Base-by-base conservation (phyloP, 306 rosid species). In the Corylus americana region DNA sequence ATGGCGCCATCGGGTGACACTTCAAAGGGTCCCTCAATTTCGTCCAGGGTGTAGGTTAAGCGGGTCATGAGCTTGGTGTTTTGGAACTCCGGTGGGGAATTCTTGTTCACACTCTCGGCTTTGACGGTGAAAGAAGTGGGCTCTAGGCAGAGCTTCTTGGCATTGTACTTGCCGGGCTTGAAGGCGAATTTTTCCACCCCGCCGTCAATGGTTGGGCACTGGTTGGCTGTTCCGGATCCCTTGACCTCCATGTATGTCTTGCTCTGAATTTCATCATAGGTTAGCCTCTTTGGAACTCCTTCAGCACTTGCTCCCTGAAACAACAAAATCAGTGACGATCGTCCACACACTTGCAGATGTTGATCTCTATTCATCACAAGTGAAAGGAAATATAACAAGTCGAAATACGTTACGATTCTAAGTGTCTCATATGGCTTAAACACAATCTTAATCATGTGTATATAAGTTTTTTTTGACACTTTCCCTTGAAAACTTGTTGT, bases 1-100 rank as follows among this genome's bases (percentile, higher is more conserved):
- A 94, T 76, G 2, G 86, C 27, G 54, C 98, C 92, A 11, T 94
- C 98, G 0, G 85, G 7, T 1, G 92, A 77, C 3, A 95, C 99
- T 59, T 91, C 97, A 3, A 95, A 93, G 8, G 99, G 99, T 12
- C 98, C 99, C 57, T 95, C 99, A 0, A 95, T 93, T 85, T 95
- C 98, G 27, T 95, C 99, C 0, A 95, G 93, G 0, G 98, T 95
- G 94, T 95, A 95, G 83, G 99, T 95, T 6, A 93, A 55, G 2
- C 98, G 99, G 75, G 99, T 95, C 99, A 95, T 95, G 83, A 95
- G 99, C 88, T 91, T 95, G 75, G 99, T 95, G 88, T 91, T 89
- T 62, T 93, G 99, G 90, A 95, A 95, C 17, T 89, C 96, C 0
- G 87, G 89, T 5, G 98, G 93, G 10, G 99, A 25, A 74, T 95